A percentile compares a stretch with the other conserved stretches of the same genome.
These are phyloP conservation scores for Hevea brasiliensis DNA, from an alignment of 345 rosid species.

Conservation along the genomic window DNA sequence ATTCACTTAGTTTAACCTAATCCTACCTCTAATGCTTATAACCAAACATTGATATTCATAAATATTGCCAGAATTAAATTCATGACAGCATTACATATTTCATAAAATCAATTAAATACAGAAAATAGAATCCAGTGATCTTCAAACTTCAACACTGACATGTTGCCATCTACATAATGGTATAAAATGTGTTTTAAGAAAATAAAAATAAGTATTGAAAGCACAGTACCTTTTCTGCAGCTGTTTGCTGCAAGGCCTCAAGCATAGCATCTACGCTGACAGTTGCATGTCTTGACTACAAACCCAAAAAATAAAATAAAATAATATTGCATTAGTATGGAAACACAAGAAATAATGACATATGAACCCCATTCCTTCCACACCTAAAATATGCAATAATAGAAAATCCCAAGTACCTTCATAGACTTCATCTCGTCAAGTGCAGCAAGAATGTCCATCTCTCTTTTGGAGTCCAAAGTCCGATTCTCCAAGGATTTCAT, in stretches of 20 bases:
- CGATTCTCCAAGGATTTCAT: slow-evolving; percentile 93
- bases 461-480: slow-evolving; percentile 88
- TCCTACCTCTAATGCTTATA: too few relatives aligned
- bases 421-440: slow-evolving; percentile 74
- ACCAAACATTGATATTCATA: too few relatives aligned
- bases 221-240: slow-evolving; percentile 53
- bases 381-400: not conserved
- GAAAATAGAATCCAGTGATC: too few relatives aligned
- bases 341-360: not conserved
- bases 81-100: too few relatives aligned
- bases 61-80: too few relatives aligned
- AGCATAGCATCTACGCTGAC: slow-evolving; percentile 97
- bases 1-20: too few relatives aligned
- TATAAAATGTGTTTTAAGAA: too few relatives aligned
- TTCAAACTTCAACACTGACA: too few relatives aligned
- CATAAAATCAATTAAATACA: too few relatives aligned
- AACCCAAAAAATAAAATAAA: too few relatives aligned
- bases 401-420: slow-evolving; percentile 16
- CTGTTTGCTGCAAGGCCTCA: slow-evolving; percentile 76
- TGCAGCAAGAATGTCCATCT: slow-evolving; percentile 92
- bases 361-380: not conserved
- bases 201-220: slow-evolving; percentile 4
- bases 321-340: not conserved
- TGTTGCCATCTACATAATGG: too few relatives aligned
- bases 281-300: slow-evolving; percentile 87